Evolutionary conservation across 176 grass and related monocot genomes (phyloP), one percentile per base, ranked within the genome.

Genomic region (Oryza punctata): DNA sequence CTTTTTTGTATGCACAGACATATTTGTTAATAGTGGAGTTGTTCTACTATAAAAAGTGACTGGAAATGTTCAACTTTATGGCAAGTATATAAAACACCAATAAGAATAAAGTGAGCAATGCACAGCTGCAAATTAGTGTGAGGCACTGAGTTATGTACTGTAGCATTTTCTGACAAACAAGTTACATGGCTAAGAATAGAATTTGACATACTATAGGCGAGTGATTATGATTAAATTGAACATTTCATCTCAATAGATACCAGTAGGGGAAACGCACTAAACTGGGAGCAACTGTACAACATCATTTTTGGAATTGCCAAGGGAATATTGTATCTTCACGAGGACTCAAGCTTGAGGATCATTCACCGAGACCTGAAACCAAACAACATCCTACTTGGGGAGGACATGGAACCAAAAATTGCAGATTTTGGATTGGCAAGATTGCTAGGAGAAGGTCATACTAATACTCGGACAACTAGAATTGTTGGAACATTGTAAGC

Each of bases 241-340:
- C 49, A 52, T 52, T 52, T 52, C 1, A 16, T 44, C 24, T 16
- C 33, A 73, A 24, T 10, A 87, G 89, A 87, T 73, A 25, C 18
- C 1, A 21, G 38, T 12, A 83, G 9, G 6, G 38, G 27, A 44
- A 54, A 81, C 47, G 6, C 23, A 10, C 15, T 87, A n/a, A 43
- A 75, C 6, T 91, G 85, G 80, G 38, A 63, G 35, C 76, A 79
- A 52, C 85, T 45, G 9, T 84, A 85, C 67, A 78, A 79, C 35
- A 88, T 91, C n/a, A 88, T 88, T 69, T 11, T 81, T 71, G 81
- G 89, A 57, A 91, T 88, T 27, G 85, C 81, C 73, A 86, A 87
- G 72, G 89, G 85, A 32, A 69, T 91, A 81, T 14, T 91, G 54
- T 91, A 91, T 54, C 89, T 91, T 50, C 89, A 91, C 28, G 78